These are phyloP conservation scores for Pseudoturritis turrita DNA, from an alignment of 345 rosid species.

Conservation along the genomic window DNA sequence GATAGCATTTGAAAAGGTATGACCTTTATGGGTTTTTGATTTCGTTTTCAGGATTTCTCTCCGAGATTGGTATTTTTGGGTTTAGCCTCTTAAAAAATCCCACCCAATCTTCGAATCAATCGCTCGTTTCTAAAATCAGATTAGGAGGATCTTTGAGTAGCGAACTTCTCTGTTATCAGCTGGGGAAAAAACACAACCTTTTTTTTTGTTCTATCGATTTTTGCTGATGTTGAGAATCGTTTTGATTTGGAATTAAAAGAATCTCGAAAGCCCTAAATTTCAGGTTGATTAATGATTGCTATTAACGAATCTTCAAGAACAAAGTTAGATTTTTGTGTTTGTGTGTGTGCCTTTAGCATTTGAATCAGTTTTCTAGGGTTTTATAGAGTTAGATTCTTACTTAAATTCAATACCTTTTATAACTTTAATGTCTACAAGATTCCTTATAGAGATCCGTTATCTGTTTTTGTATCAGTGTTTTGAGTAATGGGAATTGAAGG, in stretches of 20 bases:
- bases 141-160: not conserved
- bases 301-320: not conserved
- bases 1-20: slow-evolving; percentile 16
- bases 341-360: not conserved
- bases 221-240: not conserved
- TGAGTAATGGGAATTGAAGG: slow-evolving; percentile 36
- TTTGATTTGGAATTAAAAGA: not conserved
- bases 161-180: slow-evolving; percentile 1
- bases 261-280: not conserved
- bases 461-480: not conserved
- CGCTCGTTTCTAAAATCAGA: not conserved
- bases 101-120: not conserved
- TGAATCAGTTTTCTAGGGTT: not conserved
- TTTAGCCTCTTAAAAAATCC: not conserved
- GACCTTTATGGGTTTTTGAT: not conserved
- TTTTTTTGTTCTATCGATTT: not conserved
- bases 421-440: not conserved
- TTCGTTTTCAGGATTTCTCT: not conserved
- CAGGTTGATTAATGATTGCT: not conserved
- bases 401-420: not conserved
- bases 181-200: not conserved
- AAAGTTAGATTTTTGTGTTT: not conserved
- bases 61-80: slow-evolving; percentile 2
- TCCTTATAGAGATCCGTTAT: not conserved
- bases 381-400: not conserved